These are phyloP conservation scores for Diplosphaera chodatii DNA, from an alignment of 139 green algal species.

Conservation along the genomic window DNA sequence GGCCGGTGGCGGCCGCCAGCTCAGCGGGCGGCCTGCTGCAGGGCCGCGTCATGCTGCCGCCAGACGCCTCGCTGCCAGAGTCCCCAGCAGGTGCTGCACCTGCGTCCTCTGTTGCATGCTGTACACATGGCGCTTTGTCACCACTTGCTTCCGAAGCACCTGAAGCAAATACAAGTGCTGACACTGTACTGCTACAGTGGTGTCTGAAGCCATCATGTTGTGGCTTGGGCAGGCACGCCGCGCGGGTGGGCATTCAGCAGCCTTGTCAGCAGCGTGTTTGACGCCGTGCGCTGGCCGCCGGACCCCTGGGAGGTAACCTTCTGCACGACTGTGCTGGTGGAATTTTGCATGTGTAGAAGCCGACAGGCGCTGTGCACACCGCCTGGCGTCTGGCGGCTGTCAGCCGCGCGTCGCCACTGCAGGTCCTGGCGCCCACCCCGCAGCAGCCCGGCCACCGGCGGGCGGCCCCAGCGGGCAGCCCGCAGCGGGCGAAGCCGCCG, in stretches of 20 bases:
- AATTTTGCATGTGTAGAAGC: too few relatives aligned
- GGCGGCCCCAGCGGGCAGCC: not conserved
- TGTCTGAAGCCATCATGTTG: too few relatives aligned
- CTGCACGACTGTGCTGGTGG: too few relatives aligned
- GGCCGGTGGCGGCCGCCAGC: not conserved
- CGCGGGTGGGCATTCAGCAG: not conserved
- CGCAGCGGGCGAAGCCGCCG: too few relatives aligned
- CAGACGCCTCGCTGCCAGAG: constrained; percentile 13
- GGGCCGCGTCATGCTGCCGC: constrained; percentile 9
- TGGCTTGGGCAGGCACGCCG: not conserved
- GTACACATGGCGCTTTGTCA: too few relatives aligned
- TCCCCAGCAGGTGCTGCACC: not conserved
- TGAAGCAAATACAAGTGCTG: too few relatives aligned
- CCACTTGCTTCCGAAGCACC: too few relatives aligned
- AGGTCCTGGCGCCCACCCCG: not conserved
- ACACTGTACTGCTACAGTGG: too few relatives aligned
- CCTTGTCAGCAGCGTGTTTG: constrained; percentile 14
- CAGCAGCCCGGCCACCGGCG: not conserved
- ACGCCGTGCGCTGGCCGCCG: constrained; percentile 36
- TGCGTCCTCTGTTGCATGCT: too few relatives aligned
- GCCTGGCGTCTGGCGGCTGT: too few relatives aligned
- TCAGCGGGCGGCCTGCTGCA: not conserved
- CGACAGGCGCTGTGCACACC: too few relatives aligned
- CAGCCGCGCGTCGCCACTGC: too few relatives aligned
- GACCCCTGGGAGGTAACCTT: constrained; percentile 33